Evolutionary conservation across 2,329 filamentous ascomycete genomes (phyloP).

Genomic region (Fusarium phyllophilum): DNA sequence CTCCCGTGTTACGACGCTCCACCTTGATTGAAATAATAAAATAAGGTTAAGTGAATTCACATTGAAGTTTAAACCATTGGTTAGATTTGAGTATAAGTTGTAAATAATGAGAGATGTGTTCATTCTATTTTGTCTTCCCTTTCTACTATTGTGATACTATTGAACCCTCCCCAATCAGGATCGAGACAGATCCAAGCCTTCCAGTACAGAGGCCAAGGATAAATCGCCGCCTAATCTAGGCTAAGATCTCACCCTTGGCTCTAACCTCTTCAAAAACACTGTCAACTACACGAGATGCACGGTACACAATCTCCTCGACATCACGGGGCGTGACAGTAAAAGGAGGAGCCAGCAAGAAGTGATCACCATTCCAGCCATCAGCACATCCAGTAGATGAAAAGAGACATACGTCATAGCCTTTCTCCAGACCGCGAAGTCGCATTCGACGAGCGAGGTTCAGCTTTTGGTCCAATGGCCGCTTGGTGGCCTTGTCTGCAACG

Average conservation of each 20-base stretch:
- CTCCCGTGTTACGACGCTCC: background rate
- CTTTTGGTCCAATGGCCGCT: background rate
- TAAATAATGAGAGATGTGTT: background rate
- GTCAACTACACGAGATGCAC: background rate
- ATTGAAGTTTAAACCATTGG: fast-evolving
- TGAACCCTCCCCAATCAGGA: background rate
- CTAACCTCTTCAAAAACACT: background rate
- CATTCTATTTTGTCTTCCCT: background rate
- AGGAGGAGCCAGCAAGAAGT: background rate
- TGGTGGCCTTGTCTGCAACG: background rate
- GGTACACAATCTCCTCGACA: background rate
- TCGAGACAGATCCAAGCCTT: background rate
- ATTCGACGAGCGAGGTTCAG: background rate
- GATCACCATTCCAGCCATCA: background rate
- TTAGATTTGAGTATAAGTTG: background rate
- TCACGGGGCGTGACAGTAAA: background rate
- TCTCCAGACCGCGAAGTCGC: background rate
- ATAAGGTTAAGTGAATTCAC: too few species aligned
- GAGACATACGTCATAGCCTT: background rate
- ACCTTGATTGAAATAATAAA: background rate
- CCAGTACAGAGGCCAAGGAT: background rate
- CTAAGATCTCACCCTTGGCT: background rate
- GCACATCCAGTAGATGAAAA: background rate
- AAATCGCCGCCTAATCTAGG: background rate
- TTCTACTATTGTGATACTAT: background rate